These are phyloP conservation scores for Oryza punctata DNA, from an alignment of 176 grass and related monocot species.

Conservation along the genomic window DNA sequence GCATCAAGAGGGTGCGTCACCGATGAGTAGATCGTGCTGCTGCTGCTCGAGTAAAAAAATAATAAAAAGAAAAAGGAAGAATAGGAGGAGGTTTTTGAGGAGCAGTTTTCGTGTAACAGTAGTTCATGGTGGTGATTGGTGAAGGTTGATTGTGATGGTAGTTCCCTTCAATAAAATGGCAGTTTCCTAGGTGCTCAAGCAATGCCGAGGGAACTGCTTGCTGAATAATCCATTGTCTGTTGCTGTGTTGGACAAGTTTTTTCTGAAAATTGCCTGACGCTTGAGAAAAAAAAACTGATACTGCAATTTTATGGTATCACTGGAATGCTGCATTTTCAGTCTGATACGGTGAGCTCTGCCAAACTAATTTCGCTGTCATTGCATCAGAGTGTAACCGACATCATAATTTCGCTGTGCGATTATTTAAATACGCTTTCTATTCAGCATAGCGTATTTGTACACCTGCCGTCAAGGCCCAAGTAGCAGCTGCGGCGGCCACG, in stretches of 20 bases:
- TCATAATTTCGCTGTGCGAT: too few relatives aligned
- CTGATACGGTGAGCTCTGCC: background rate
- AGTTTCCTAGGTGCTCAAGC: constrained; percentile 25
- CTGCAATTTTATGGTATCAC: background rate
- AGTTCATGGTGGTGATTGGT: constrained; percentile 15
- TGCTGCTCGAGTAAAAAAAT: background rate
- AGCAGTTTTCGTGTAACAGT: constrained; percentile 15
- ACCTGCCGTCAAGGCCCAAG: background rate
- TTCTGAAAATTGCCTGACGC: background rate
- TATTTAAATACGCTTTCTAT: too few relatives aligned
- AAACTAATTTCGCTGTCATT: background rate
- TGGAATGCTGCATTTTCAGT: background rate
- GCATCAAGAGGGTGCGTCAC: constrained; percentile 88
- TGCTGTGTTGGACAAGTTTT: constrained; percentile 1
- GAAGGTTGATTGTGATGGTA: background rate
- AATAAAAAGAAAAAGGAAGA: background rate
- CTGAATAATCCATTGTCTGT: background rate
- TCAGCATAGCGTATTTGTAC: background rate
- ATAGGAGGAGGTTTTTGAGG: background rate
- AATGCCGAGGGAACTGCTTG: constrained; percentile 25
- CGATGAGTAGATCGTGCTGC: constrained; percentile 56
- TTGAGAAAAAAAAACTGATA: background rate
- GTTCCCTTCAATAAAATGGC: constrained; percentile 23
- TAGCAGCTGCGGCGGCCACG: background rate
- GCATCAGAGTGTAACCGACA: background rate